A percentile compares a stretch with the other conserved stretches of the same genome.
These are phyloP conservation scores for Pythium utonaiense DNA, from an alignment of 352 stramenopile genomes.

Conservation along the genomic window DNA sequence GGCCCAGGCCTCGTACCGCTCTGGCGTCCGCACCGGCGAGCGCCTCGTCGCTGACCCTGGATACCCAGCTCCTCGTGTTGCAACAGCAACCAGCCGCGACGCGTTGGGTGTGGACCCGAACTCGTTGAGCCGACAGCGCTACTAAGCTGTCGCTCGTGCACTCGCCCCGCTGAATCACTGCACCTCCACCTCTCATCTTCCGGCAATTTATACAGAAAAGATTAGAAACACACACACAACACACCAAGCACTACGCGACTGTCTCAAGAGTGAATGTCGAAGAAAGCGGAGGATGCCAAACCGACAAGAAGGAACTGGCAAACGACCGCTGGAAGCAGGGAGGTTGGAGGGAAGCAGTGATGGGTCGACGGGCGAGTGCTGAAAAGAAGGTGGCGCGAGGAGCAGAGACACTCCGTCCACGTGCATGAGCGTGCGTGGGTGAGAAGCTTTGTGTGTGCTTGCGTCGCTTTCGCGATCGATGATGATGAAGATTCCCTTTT, in stretches of 20 bases:
- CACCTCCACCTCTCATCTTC: neutral
- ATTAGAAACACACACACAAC: conserved; percentile 13
- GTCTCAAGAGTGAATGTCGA: conserved; percentile 24
- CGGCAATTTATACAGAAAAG: conserved; percentile 4
- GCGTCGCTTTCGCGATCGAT: conserved; percentile 2
- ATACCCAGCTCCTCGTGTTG: conserved; percentile 58
- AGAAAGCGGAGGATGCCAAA: conserved; percentile 37
- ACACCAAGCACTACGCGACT: conserved; percentile 1
- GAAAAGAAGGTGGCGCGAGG: neutral
- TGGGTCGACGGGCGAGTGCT: conserved; percentile 1
- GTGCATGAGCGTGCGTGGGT: neutral
- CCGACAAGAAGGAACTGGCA: conserved; percentile 24
- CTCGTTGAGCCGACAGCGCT: conserved; percentile 73
- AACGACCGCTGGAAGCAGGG: neutral
- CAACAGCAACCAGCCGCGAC: conserved; percentile 58
- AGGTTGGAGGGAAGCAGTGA: conserved; percentile 1
- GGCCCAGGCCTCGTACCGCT: conserved; percentile 10
- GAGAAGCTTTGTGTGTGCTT: neutral
- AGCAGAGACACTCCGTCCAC: neutral
- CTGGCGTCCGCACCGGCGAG: conserved; percentile 44
- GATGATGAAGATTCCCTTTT: conserved; percentile 26
- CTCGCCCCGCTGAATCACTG: neutral
- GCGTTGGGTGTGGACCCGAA: conserved; percentile 55
- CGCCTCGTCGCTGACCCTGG: conserved; percentile 44
- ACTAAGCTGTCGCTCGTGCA: conserved; percentile 34